Evolutionary conservation across 2,329 filamentous ascomycete genomes (phyloP).

Genomic region (Venturia effusa): DNA sequence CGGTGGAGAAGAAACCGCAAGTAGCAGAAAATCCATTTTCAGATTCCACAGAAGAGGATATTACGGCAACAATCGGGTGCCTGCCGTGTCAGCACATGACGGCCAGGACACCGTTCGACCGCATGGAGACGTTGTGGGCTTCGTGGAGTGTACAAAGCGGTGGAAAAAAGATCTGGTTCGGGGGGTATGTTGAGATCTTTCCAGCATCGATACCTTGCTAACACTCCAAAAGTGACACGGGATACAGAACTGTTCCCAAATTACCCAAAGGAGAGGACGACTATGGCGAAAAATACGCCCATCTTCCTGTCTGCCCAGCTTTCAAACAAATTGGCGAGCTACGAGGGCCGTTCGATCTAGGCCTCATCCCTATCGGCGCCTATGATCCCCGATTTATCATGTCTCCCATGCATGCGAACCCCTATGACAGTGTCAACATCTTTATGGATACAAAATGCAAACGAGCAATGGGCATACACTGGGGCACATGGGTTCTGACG

Average conservation of each 20-base stretch:
- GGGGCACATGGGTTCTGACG: constrained; percentile 80
- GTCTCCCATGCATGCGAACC: constrained; percentile 75
- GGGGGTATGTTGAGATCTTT: constrained; percentile 33
- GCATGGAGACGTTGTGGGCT: constrained; percentile 70
- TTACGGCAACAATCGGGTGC: constrained; percentile 63
- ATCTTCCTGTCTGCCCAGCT: constrained; percentile 66
- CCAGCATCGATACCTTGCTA: neutral
- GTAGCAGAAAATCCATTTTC: constrained; percentile 1
- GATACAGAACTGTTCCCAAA: constrained; percentile 68
- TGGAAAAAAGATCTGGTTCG: constrained; percentile 75
- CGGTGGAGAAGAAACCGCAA: constrained; percentile 13
- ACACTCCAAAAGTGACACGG: constrained; percentile 59
- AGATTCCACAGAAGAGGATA: constrained; percentile 25
- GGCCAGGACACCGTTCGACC: constrained; percentile 58
- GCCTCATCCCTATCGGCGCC: constrained; percentile 86
- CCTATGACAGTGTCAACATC: constrained; percentile 79
- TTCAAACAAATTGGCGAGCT: constrained; percentile 74
- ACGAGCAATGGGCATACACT: constrained; percentile 77
- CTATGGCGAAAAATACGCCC: constrained; percentile 51
- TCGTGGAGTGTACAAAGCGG: constrained; percentile 72
- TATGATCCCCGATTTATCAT: constrained; percentile 67
- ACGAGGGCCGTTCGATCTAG: constrained; percentile 80
- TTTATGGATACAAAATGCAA: constrained; percentile 73
- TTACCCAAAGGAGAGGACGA: constrained; percentile 56
- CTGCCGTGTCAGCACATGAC: constrained; percentile 78